Evolutionary conservation across 2,329 filamentous ascomycete species (phyloP).

Genomic region (Xylariaceae sp.): DNA sequence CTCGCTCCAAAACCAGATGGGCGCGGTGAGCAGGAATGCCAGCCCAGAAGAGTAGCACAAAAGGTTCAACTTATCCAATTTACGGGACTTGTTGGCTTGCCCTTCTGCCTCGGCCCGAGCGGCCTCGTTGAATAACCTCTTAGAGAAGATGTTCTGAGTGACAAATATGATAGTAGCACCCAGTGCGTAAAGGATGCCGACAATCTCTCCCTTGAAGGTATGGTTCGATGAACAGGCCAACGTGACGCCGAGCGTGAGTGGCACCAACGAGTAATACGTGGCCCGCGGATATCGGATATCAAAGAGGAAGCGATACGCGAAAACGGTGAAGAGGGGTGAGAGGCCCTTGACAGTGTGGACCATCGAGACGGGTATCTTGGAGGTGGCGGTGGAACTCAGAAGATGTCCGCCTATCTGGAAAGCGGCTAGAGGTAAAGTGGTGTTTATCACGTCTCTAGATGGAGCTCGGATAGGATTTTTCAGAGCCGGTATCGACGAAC

Average conservation of each 20-base stretch:
- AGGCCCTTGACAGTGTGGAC: slow-evolving; percentile 98
- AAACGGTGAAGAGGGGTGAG: slow-evolving; percentile 88
- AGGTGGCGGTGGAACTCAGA: slow-evolving; percentile 86
- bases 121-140: slow-evolving; percentile 94
- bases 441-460: slow-evolving; percentile 72
- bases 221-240: slow-evolving; percentile 85
- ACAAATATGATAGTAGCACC: slow-evolving; percentile 92
- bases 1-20: slow-evolving; percentile 91
- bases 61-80: slow-evolving; percentile 93
- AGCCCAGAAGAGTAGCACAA: slow-evolving; percentile 95
- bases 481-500: slow-evolving; percentile 68
- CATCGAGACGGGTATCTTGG: slow-evolving; percentile 90
- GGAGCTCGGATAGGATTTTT: slow-evolving; percentile 79
- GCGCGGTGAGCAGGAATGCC: slow-evolving; percentile 80
- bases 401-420: slow-evolving; percentile 95
- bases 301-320: slow-evolving; percentile 87
- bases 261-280: slow-evolving; percentile 86
- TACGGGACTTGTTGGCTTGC: slow-evolving; percentile 57
- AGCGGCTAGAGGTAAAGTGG: slow-evolving; percentile 82
- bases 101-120: slow-evolving; percentile 76
- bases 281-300: slow-evolving; percentile 80
- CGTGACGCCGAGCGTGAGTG: slow-evolving; percentile 89
- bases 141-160: slow-evolving; percentile 97
- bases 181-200: slow-evolving; percentile 86
- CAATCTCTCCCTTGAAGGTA: slow-evolving; percentile 73